Evolutionary conservation across 1,139 yeast genomes (phyloP).

Genomic region (Nakaseomyces nivariensis): DNA sequence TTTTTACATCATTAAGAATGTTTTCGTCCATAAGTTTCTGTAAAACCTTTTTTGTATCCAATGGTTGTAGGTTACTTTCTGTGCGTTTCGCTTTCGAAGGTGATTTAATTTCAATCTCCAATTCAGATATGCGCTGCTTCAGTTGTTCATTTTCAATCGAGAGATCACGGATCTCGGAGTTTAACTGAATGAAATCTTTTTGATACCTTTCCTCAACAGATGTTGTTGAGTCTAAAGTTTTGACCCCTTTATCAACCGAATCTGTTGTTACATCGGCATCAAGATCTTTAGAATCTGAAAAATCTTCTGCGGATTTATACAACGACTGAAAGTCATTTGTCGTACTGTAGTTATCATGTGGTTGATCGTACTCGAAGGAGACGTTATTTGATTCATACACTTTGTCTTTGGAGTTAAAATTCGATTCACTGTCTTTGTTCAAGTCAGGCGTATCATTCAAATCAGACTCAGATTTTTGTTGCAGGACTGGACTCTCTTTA

Average conservation of each 20-base stretch:
- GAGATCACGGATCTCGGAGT: conserved; percentile 20
- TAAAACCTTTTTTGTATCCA: neutral
- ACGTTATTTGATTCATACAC: neutral
- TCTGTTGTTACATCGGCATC: neutral
- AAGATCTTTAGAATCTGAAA: neutral
- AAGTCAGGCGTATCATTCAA: neutral
- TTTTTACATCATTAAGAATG: neutral
- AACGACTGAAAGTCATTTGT: conserved; percentile 1
- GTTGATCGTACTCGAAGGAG: neutral
- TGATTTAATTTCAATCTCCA: conserved; percentile 12
- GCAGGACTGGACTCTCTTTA: neutral
- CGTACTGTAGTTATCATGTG: neutral
- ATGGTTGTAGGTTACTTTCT: neutral
- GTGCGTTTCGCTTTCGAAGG: neutral
- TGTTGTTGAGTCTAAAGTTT: neutral
- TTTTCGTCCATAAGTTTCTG: conserved; percentile 1
- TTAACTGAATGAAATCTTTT: conserved; percentile 14
- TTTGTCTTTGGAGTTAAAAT: neutral
- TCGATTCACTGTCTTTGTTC: neutral
- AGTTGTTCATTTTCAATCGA: conserved; percentile 29
- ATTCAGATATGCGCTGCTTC: conserved; percentile 25
- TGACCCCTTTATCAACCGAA: neutral
- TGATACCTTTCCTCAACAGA: conserved; percentile 4
- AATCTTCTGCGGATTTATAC: neutral
- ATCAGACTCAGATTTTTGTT: neutral